Evolutionary conservation across 2,329 filamentous ascomycete species (phyloP).

Genomic region (Penicillium brasilianum): DNA sequence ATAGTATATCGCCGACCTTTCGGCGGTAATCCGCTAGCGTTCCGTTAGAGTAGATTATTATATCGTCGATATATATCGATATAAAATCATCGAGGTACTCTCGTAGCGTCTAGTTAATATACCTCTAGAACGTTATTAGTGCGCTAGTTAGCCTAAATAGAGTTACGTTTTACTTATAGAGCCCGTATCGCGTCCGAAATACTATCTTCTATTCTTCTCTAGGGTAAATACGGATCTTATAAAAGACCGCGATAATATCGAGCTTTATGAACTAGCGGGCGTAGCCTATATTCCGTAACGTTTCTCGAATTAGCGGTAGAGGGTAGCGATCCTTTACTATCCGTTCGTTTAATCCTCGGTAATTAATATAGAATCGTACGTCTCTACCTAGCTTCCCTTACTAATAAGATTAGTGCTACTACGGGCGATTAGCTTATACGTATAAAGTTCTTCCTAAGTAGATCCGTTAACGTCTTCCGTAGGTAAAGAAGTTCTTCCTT

Average conservation of each 20-base stretch:
- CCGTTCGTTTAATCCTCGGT: conserved; percentile 9
- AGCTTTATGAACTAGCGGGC: conserved; percentile 20
- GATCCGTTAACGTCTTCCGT: conserved; percentile 7
- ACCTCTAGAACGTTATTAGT: conserved; percentile 22
- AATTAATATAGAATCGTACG: conserved; percentile 14
- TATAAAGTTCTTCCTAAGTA: conserved; percentile 13
- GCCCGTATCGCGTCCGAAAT: conserved; percentile 33
- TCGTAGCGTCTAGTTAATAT: conserved; percentile 18
- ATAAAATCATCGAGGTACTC: conserved; percentile 17
- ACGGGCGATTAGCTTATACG: too few relatives aligned
- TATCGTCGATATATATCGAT: conserved; percentile 23
- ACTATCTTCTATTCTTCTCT: conserved; percentile 40
- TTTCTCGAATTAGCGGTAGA: conserved; percentile 14
- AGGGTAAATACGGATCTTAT: conserved; percentile 28
- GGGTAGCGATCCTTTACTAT: conserved; percentile 12
- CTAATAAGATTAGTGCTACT: not conserved
- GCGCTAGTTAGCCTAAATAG: conserved; percentile 31
- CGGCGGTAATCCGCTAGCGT: conserved; percentile 2
- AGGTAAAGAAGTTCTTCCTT: conserved; percentile 4
- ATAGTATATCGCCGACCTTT: conserved; percentile 15
- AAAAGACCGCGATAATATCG: conserved; percentile 24
- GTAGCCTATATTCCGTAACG: conserved; percentile 8
- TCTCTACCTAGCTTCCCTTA: conserved; percentile 5
- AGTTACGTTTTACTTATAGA: conserved; percentile 35
- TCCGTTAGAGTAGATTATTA: conserved; percentile 21